Conservation (phyloP, 495 filamentous ascomycete species). For the Penicillium tannophilum region DNA sequence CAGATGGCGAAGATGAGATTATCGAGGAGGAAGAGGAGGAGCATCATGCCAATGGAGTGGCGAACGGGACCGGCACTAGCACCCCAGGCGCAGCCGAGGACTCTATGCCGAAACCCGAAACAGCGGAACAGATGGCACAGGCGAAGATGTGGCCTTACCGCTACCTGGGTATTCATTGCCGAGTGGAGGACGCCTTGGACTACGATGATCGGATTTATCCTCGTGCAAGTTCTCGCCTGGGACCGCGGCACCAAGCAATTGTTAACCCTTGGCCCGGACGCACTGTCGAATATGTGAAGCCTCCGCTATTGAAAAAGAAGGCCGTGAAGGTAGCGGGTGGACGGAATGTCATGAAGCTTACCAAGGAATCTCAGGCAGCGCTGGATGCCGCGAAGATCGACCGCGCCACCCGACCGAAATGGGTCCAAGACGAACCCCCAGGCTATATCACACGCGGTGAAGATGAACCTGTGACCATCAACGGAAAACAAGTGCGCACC, state of each 20-base stretch:
- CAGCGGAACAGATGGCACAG: conserved; percentile 86
- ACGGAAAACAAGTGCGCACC: conserved; percentile 55
- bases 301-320: conserved; percentile 80
- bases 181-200: conserved; percentile 93
- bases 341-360: conserved; percentile 70
- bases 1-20: conserved; percentile 80
- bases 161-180: conserved; percentile 94
- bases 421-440: conserved; percentile 86
- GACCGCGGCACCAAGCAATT: conserved; percentile 88
- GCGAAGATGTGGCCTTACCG: conserved; percentile 95
- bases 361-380: conserved; percentile 77
- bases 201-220: conserved; percentile 98
- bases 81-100: conserved; percentile 59
- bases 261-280: conserved; percentile 82
- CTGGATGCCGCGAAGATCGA: conserved; percentile 77
- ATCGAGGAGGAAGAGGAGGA: conserved; percentile 73
- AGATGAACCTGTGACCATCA: conserved; percentile 56
- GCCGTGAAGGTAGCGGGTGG: conserved; percentile 60
- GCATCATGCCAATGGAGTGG: conserved; percentile 41
- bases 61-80: conserved; percentile 56
- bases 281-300: conserved; percentile 86
- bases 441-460: conserved; percentile 86
- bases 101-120: conserved; percentile 65
- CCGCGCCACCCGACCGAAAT: conserved; percentile 81
- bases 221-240: conserved; percentile 88